Percentiles rank a stretch among this genome's conserved stretches.
Conservation (phyloP, 345 rosid genomes). For the Lepidium africanum region DNA sequence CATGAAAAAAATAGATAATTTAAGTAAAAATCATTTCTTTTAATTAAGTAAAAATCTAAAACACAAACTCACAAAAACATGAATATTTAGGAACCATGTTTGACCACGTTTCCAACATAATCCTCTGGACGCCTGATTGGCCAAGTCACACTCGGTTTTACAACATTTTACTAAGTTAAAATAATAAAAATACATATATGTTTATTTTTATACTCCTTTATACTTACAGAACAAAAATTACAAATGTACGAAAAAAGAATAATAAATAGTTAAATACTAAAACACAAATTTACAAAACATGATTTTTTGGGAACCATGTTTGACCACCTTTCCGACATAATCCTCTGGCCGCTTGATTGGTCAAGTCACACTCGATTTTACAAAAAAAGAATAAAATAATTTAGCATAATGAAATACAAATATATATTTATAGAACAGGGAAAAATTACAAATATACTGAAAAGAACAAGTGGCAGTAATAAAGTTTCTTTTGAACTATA, state of each 20-base stretch:
- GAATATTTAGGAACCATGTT: neutral
- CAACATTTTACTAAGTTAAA: neutral
- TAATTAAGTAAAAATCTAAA: neutral
- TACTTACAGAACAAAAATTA: too few species aligned
- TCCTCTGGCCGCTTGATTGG: neutral
- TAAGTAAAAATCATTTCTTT: neutral
- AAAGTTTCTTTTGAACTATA: neutral
- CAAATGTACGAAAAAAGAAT: too few species aligned
- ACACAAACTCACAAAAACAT: neutral
- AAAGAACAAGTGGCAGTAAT: neutral
- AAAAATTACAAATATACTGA: neutral
- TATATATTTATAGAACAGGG: too few species aligned
- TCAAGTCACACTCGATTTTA: neutral
- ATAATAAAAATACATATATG: neutral
- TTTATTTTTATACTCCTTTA: too few species aligned
- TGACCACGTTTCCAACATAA: slow-evolving; percentile 14
- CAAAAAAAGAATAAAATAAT: neutral
- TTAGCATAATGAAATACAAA: neutral
- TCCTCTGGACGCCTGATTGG: neutral
- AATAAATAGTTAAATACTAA: too few species aligned
- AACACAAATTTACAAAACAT: neutral
- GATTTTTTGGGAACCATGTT: neutral
- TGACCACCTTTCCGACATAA: slow-evolving; percentile 13
- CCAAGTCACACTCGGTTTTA: neutral
- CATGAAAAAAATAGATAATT: too few species aligned